phyloP scores from a whole-genome alignment of 495 filamentous ascomycete species.

The Penicillium riverlandense region DNA sequence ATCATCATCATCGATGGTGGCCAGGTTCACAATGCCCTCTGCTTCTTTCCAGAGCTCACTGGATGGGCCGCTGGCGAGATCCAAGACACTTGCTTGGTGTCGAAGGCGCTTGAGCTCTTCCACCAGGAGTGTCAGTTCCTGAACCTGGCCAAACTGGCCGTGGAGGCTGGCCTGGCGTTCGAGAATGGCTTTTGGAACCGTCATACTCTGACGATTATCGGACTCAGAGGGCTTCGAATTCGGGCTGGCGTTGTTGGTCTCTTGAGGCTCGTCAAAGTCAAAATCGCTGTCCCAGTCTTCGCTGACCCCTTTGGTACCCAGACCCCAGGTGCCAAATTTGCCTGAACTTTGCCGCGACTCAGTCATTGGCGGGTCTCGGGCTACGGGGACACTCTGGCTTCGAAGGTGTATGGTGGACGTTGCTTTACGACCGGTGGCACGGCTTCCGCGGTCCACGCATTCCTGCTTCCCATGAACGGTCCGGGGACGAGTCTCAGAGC shows the following conservation, averaged over 20 bases:
- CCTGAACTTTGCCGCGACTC: constrained; percentile 55
- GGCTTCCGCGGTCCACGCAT: constrained; percentile 62
- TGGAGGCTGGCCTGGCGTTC: constrained; percentile 78
- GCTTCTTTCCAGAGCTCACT: constrained; percentile 74
- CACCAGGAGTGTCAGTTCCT: constrained; percentile 75
- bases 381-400: constrained; percentile 92
- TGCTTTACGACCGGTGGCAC: constrained; percentile 64
- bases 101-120: constrained; percentile 69
- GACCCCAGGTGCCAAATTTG: constrained; percentile 85
- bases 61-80: constrained; percentile 55
- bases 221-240: constrained; percentile 15
- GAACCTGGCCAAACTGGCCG: constrained; percentile 80
- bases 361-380: constrained; percentile 51
- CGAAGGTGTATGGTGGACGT: constrained; percentile 75
- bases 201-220: constrained; percentile 44
- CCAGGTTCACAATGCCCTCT: constrained; percentile 79
- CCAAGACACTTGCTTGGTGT: constrained; percentile 55
- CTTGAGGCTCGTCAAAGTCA: constrained; percentile 56
- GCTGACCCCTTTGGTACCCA: constrained; percentile 73
- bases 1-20: constrained; percentile 68
- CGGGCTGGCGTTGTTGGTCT: constrained; percentile 15
- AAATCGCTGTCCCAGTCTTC: constrained; percentile 86
- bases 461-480: constrained; percentile 90
- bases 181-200: constrained; percentile 74
- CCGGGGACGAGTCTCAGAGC: constrained; percentile 63